phyloP scores from a whole-genome alignment of 257 asterid species.

The Solanum chaucha region DNA sequence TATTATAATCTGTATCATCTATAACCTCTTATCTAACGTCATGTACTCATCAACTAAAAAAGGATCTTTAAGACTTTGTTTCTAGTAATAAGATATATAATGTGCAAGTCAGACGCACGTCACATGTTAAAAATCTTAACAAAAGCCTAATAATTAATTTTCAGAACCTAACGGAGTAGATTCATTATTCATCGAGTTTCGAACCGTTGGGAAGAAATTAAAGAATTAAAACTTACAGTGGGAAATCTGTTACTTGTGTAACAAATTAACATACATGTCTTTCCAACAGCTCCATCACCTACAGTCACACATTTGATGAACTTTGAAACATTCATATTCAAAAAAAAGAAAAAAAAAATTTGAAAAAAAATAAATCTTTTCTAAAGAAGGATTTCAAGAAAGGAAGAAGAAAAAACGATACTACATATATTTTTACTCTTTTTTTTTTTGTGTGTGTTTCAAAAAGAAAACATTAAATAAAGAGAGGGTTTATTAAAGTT shows the following conservation, averaged over 20 bases:
- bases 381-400: neutral
- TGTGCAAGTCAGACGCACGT: neutral
- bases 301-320: constrained; percentile 94
- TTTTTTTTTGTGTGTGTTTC: constrained; percentile 9
- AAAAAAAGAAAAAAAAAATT: neutral
- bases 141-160: neutral
- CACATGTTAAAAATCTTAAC: neutral
- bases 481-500: constrained; percentile 24
- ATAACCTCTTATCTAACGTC: neutral
- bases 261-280: constrained; percentile 95
- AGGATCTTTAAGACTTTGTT: neutral
- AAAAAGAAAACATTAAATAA: constrained; percentile 32
- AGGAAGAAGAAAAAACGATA: neutral
- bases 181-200: neutral
- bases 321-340: constrained; percentile 79
- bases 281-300: constrained; percentile 97
- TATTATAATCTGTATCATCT: neutral
- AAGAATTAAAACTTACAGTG: constrained; percentile 46
- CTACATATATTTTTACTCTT: neutral
- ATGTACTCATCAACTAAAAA: neutral
- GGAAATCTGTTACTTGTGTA: constrained; percentile 90
- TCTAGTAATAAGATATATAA: neutral
- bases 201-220: neutral
- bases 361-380: neutral
- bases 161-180: neutral